Conservation (phyloP, 2,329 filamentous ascomycete genomes). For the Elsinoe arachidis region DNA sequence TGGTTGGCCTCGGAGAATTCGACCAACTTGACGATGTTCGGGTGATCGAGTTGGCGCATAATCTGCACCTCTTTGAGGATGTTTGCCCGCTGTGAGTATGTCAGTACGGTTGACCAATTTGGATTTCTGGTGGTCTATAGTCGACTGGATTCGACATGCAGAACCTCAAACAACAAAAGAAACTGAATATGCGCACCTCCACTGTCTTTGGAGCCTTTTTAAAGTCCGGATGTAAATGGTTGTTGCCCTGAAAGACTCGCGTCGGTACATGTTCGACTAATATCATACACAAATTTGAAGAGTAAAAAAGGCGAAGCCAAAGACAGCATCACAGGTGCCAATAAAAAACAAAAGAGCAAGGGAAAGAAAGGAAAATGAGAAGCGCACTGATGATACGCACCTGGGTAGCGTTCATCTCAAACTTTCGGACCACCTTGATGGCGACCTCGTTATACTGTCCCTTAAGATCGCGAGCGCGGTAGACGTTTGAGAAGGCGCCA, state of each 20-base stretch:
- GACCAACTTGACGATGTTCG: constrained; percentile 88
- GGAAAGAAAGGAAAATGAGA: constrained; percentile 25
- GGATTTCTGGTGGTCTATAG: constrained; percentile 18
- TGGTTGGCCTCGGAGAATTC: constrained; percentile 89
- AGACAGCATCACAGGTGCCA: constrained; percentile 14
- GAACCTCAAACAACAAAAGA: constrained; percentile 15
- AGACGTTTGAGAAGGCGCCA: constrained; percentile 97
- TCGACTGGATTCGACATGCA: constrained; percentile 12
- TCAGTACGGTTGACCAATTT: constrained; percentile 30
- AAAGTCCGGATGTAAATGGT: constrained; percentile 92
- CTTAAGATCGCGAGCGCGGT: constrained; percentile 69
- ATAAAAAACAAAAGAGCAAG: constrained; percentile 34
- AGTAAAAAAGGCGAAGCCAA: constrained; percentile 11
- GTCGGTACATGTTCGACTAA: constrained; percentile 39
- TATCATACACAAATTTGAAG: constrained; percentile 21
- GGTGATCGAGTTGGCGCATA: constrained; percentile 93
- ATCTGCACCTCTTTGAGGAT: constrained; percentile 98
- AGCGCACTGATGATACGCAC: constrained; percentile 48
- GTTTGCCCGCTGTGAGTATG: constrained; percentile 68
- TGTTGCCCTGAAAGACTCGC: constrained; percentile 62
- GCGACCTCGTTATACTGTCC: constrained; percentile 72
- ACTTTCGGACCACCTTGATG: constrained; percentile 98
- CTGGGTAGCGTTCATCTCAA: constrained; percentile 98
- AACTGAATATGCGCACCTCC: constrained; percentile 68
- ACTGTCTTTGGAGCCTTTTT: constrained; percentile 83